Conservation (phyloP, 257 asterid species). For the Thymus quinquecostatus region DNA sequence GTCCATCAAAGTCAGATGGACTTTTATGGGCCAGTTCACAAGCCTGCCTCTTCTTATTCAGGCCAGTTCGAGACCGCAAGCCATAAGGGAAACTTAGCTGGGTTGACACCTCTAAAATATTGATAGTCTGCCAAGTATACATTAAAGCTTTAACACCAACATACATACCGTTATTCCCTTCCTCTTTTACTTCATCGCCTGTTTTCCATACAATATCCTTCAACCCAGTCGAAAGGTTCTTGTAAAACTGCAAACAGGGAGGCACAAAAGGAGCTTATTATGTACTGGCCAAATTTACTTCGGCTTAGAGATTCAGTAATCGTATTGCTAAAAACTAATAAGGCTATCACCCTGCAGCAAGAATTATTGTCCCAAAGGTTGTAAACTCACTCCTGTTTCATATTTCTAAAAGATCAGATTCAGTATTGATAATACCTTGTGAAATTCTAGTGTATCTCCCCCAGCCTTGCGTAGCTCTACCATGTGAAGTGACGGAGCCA, state of each 20-base stretch:
- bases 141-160: background rate
- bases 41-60: too few species aligned
- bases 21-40: too few species aligned
- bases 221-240: constrained; percentile 83
- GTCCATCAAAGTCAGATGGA: background rate
- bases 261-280: constrained; percentile 1
- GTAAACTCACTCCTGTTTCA: background rate
- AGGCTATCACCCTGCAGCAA: background rate
- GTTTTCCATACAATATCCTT: constrained; percentile 90
- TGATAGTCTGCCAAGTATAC: background rate
- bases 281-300: background rate
- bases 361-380: background rate
- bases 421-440: constrained; percentile 52
- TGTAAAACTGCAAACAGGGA: constrained; percentile 64
- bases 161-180: constrained; percentile 47
- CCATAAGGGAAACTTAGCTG: background rate
- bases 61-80: background rate
- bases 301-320: background rate
- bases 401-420: background rate
- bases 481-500: constrained; percentile 88
- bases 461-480: constrained; percentile 95
- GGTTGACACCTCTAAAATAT: background rate
- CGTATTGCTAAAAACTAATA: background rate
- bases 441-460: constrained; percentile 95
- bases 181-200: constrained; percentile 60